Percentiles rank a stretch among this genome's conserved stretches.
phyloP scores from a whole-genome alignment of 805 yeast genomes.

The Sungouiella blattae region DNA sequence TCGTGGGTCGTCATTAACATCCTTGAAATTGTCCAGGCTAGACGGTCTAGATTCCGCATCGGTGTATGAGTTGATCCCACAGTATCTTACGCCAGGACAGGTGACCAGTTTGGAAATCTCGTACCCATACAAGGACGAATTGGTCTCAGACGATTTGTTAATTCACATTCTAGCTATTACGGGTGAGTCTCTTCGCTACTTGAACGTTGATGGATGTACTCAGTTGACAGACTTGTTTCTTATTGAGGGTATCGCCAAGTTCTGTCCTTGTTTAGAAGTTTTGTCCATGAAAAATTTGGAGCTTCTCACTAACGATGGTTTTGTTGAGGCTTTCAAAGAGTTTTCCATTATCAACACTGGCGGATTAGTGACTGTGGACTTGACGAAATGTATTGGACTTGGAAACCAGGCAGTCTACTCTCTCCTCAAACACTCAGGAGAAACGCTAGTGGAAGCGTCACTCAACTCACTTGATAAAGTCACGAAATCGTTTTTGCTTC shows the following conservation, averaged over 20 bases:
- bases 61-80: slow-evolving; percentile 63
- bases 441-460: slow-evolving; percentile 64
- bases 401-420: slow-evolving; percentile 62
- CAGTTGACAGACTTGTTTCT: slow-evolving; percentile 64
- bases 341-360: slow-evolving; percentile 47
- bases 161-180: slow-evolving; percentile 56
- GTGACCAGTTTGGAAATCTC: slow-evolving; percentile 62
- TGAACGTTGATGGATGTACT: slow-evolving; percentile 71
- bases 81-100: slow-evolving; percentile 43
- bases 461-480: slow-evolving; percentile 69
- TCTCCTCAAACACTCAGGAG: slow-evolving; percentile 57
- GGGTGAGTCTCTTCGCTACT: slow-evolving; percentile 56
- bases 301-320: slow-evolving; percentile 66
- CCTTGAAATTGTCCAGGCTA: slow-evolving; percentile 60
- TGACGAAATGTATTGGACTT: slow-evolving; percentile 64
- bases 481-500: slow-evolving; percentile 47
- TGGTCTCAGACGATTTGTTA: slow-evolving; percentile 65
- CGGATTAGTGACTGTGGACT: slow-evolving; percentile 57
- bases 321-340: slow-evolving; percentile 53
- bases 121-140: slow-evolving; percentile 62
- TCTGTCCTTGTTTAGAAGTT: slow-evolving; percentile 52
- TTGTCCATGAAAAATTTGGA: slow-evolving; percentile 60
- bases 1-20: slow-evolving; percentile 51
- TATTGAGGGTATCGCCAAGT: slow-evolving; percentile 54
- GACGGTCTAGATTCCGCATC: slow-evolving; percentile 64